Evolutionary conservation across 805 yeast species (phyloP).

Genomic region (Lipomyces chichibuensis): DNA sequence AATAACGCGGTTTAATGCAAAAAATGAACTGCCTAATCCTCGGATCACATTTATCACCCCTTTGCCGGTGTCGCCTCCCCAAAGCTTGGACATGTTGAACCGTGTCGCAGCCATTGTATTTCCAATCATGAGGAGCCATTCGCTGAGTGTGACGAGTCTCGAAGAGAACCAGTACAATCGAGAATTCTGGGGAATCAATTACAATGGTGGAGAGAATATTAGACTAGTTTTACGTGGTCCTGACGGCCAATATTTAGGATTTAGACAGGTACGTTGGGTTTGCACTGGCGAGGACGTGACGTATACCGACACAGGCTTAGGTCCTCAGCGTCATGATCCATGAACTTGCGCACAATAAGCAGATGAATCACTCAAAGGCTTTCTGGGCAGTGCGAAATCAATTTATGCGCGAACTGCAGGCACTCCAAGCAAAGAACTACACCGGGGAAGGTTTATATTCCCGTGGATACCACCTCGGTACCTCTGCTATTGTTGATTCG

Average conservation of each 20-base stretch:
- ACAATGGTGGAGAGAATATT: conserved; percentile 36
- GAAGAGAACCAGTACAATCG: conserved; percentile 33
- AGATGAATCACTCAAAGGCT: conserved; percentile 33
- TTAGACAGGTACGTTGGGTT: conserved; percentile 19
- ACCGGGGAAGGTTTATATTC: conserved; percentile 37
- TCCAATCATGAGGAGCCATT: conserved; percentile 35
- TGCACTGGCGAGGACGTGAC: not conserved
- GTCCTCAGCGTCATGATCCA: conserved; percentile 36
- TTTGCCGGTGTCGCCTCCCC: conserved; percentile 30
- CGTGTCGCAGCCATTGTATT: conserved; percentile 37
- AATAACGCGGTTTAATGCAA: conserved; percentile 27
- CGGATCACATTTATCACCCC: conserved; percentile 34
- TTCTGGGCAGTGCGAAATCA: conserved; percentile 33
- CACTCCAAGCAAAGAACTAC: conserved; percentile 32
- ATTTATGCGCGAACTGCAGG: conserved; percentile 30
- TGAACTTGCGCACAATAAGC: conserved; percentile 36
- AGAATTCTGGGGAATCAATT: conserved; percentile 37
- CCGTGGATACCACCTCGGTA: conserved; percentile 28
- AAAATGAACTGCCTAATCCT: conserved; percentile 31
- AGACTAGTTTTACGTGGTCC: conserved; percentile 34
- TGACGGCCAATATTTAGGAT: conserved; percentile 25
- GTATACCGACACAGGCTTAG: conserved; percentile 2
- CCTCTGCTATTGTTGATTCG: conserved; percentile 23
- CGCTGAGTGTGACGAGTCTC: conserved; percentile 31
- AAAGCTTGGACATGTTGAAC: conserved; percentile 28